Percentiles rank a stretch among this genome's conserved stretches.
Evolutionary conservation across 345 rosid genomes (phyloP).

Genomic region (Eucalyptus melliodora): DNA sequence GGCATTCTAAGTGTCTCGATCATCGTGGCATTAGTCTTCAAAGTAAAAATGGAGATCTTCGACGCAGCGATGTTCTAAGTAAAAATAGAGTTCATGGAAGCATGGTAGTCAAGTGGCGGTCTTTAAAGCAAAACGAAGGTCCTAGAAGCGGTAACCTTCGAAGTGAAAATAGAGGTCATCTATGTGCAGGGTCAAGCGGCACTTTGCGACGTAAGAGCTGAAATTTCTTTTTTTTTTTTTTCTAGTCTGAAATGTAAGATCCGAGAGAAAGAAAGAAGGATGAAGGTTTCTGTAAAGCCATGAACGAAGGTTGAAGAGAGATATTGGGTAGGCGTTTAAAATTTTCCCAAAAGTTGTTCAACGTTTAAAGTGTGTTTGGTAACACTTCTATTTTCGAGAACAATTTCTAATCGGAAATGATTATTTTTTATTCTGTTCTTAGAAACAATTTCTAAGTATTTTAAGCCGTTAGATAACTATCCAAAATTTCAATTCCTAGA

Average conservation of each 20-base stretch:
- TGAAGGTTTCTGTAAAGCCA: not conserved
- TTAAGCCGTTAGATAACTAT: too few species aligned
- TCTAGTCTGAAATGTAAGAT: not conserved
- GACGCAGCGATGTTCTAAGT: too few species aligned
- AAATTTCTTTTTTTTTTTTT: too few species aligned
- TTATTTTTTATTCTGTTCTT: too few species aligned
- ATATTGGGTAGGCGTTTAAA: not conserved
- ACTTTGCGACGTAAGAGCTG: not conserved
- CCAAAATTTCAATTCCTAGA: too few species aligned
- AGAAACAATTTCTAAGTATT: too few species aligned
- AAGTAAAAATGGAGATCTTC: too few species aligned
- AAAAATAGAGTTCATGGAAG: not conserved
- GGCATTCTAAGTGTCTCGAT: too few species aligned
- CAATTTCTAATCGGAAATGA: rapidly evolving
- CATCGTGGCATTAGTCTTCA: too few species aligned
- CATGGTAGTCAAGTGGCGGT: not conserved
- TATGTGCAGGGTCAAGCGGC: not conserved
- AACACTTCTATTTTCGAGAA: too few species aligned
- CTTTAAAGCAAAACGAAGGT: not conserved
- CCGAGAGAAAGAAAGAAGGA: not conserved
- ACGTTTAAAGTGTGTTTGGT: not conserved
- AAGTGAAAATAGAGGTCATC: not conserved
- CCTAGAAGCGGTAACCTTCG: not conserved
- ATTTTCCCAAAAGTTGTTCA: not conserved
- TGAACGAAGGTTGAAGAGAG: not conserved